A percentile compares a stretch with the other conserved stretches of the same genome.
Evolutionary conservation across 2,329 filamentous ascomycete species (phyloP).

Genomic region (Sclerotinia spermophila): DNA sequence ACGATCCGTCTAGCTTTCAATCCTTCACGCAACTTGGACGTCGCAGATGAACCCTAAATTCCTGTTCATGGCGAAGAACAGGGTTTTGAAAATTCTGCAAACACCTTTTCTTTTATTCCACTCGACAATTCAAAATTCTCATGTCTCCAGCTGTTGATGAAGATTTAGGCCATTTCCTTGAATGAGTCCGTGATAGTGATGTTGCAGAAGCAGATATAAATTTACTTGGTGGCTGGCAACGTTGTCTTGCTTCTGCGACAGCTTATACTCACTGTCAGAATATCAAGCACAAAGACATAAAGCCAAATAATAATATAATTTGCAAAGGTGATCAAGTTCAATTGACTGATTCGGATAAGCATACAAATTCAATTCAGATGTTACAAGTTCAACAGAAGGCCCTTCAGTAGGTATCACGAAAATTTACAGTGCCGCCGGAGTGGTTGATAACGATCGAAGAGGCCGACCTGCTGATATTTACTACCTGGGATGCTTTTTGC

Average conservation of each 20-base stretch:
- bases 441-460: conserved; percentile 19
- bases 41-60: not conserved
- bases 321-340: conserved; percentile 23
- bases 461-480: conserved; percentile 24
- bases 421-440: conserved; percentile 27
- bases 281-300: conserved; percentile 27
- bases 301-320: conserved; percentile 26
- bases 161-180: conserved; percentile 24
- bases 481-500: conserved; percentile 24
- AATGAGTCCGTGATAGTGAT: conserved; percentile 23
- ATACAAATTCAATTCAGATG: conserved; percentile 21
- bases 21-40: not conserved
- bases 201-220: conserved; percentile 20
- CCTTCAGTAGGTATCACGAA: conserved; percentile 23
- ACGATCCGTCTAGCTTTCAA: not conserved
- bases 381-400: conserved; percentile 24
- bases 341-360: conserved; percentile 26
- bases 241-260: conserved; percentile 24
- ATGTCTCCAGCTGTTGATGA: conserved; percentile 24
- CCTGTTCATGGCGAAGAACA: not conserved
- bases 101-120: no score
- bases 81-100: not conserved
- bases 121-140: conserved; percentile 23
- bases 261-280: conserved; percentile 23
- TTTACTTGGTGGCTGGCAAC: conserved; percentile 19